Evolutionary conservation across 306 rosid species (phyloP), one percentile per base, ranked within the genome.

Genomic region (Fragaria ananassa): DNA sequence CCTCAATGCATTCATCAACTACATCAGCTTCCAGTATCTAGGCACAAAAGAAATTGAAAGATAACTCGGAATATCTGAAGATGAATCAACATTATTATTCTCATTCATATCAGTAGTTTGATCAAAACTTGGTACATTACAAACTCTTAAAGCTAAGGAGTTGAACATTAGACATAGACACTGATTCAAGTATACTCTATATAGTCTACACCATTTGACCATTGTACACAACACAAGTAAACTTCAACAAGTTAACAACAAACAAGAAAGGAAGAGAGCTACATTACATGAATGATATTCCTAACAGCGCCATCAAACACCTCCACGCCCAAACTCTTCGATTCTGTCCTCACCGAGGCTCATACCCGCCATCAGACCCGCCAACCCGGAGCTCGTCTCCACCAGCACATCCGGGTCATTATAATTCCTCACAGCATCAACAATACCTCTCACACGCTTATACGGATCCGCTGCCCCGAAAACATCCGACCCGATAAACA

Each of bases 391-490:
- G 80, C 89, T 85, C 79, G 82, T 75, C 57, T 84, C 88, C 78
- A 75, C 87, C 82, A 91, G 77, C 70, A 85, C 90, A 74, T 56
- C 75, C 37, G 97, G 91, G 79, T 88, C 89, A 80, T 78, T 88
- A 77, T 88, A 87, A 44, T 89, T 76, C 85, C 85, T 82, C 34
- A 89, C 93, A 21, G 91, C 93, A 68, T 82, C 81, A 41, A 89
- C 72, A 17, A 93, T 86, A 15, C 89, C 89, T 29, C 86, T 80
- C 17, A 91, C 85, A 18, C 92, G 87, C 67, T 88, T 86, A 51
- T 81, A 82, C 27, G 90, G 89, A 79, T 93, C 86, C 4, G 78
- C 41, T 27, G 81, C 79, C 5, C 72, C 50, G 69, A 93, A 93
- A 76, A 89, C 68, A 67, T 89, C 93, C 3, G 82, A 77, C 57